Percentiles rank a stretch among this genome's conserved stretches.
Evolutionary conservation across 1,139 yeast genomes (phyloP).

Genomic region (Nematodospora anomalae): DNA sequence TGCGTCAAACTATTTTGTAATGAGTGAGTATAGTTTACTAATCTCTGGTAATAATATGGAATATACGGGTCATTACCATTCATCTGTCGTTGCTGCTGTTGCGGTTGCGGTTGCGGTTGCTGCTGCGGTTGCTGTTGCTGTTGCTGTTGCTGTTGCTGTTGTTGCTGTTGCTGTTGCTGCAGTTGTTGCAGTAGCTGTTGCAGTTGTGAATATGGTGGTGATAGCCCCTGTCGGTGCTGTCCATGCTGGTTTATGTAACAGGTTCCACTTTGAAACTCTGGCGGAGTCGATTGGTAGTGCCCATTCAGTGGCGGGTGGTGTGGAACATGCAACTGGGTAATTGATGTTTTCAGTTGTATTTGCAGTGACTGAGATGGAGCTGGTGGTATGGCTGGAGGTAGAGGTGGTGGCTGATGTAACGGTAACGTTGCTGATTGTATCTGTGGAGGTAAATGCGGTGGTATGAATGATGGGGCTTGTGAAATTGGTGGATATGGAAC

Average conservation of each 20-base stretch:
- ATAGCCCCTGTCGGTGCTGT: slow-evolving; percentile 2
- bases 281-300: neutral
- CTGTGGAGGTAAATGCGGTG: neutral
- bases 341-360: too few relatives aligned
- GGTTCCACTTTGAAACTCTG: neutral
- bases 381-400: neutral
- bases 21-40: slow-evolving; percentile 34
- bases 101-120: neutral
- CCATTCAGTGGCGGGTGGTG: neutral
- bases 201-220: too few relatives aligned
- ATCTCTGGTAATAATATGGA: slow-evolving; percentile 34
- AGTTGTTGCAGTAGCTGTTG: neutral
- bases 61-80: slow-evolving; percentile 20
- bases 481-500: neutral
- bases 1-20: slow-evolving; percentile 29
- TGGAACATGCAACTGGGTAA: neutral
- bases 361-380: too few relatives aligned
- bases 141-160: slow-evolving; percentile 3
- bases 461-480: neutral
- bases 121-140: slow-evolving; percentile 3
- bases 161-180: slow-evolving; percentile 1
- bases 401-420: neutral
- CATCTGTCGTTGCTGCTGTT: neutral
- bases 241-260: neutral
- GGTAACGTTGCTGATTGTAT: neutral